These are phyloP conservation scores for Globisporangium camurandrum DNA, from an alignment of 352 stramenopile species.

Conservation along the genomic window DNA sequence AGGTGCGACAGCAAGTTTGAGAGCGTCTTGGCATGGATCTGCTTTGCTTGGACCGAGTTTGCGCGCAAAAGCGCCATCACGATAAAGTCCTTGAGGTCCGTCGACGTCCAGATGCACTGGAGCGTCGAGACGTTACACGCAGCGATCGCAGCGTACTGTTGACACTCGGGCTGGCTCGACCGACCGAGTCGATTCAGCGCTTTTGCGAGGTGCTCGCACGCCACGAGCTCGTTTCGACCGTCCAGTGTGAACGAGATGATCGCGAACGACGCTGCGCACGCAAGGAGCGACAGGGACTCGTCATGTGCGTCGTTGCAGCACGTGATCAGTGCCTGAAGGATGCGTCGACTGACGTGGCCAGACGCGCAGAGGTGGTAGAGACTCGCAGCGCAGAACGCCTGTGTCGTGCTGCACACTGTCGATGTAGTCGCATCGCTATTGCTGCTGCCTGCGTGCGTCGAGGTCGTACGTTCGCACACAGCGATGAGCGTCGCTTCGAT, in stretches of 20 bases:
- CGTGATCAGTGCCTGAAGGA: slow-evolving; percentile 57
- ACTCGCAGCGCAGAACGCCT: slow-evolving; percentile 67
- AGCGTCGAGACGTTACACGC: slow-evolving; percentile 70
- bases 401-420: slow-evolving; percentile 17
- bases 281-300: slow-evolving; percentile 55
- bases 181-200: slow-evolving; percentile 66
- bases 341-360: slow-evolving; percentile 28
- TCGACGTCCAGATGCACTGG: slow-evolving; percentile 60
- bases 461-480: slow-evolving; percentile 25
- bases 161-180: slow-evolving; percentile 65
- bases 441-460: not conserved
- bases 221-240: slow-evolving; percentile 45
- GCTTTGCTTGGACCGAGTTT: slow-evolving; percentile 74
- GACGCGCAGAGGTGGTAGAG: slow-evolving; percentile 72
- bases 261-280: slow-evolving; percentile 67
- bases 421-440: slow-evolving; percentile 1
- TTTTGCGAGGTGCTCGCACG: slow-evolving; percentile 36
- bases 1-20: slow-evolving; percentile 68
- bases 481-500: slow-evolving; percentile 36
- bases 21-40: slow-evolving; percentile 77
- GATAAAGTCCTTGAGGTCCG: slow-evolving; percentile 79
- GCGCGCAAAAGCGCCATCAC: slow-evolving; percentile 67
- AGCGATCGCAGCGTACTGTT: slow-evolving; percentile 73
- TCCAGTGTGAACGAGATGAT: slow-evolving; percentile 70
- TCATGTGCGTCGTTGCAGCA: slow-evolving; percentile 71